Evolutionary conservation across 192 early-diverging fungal genomes (phyloP).

Genomic region (Entophlyctis luteolus): DNA sequence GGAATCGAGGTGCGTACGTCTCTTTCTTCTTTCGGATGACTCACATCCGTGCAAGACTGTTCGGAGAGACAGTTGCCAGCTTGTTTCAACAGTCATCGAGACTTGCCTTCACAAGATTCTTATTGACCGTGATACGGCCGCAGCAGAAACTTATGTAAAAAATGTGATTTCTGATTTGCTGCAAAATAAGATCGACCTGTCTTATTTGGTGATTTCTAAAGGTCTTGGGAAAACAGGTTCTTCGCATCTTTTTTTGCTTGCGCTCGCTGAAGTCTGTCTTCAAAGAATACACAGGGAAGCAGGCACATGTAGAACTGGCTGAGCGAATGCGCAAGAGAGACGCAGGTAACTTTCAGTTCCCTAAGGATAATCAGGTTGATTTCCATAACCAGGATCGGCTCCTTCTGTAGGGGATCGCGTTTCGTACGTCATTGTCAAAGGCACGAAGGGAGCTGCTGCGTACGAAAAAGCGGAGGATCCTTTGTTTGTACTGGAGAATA

Average conservation of each 20-base stretch:
- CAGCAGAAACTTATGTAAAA: slow-evolving; percentile 87
- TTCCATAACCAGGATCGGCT: slow-evolving; percentile 65
- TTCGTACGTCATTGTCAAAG: slow-evolving; percentile 89
- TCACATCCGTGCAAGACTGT: slow-evolving; percentile 68
- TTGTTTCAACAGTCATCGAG: slow-evolving; percentile 88
- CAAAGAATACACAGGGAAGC: slow-evolving; percentile 86
- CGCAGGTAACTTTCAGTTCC: slow-evolving; percentile 49
- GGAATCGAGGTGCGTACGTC: neutral
- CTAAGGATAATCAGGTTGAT: neutral
- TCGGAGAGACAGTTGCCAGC: slow-evolving; percentile 88
- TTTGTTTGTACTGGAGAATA: slow-evolving; percentile 96
- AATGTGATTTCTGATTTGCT: slow-evolving; percentile 84
- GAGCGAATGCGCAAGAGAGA: slow-evolving; percentile 94
- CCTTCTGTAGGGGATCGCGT: slow-evolving; percentile 94
- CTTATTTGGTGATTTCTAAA: slow-evolving; percentile 94
- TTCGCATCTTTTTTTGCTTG: neutral
- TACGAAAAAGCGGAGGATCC: slow-evolving; percentile 99
- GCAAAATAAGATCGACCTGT: slow-evolving; percentile 96
- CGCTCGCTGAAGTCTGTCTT: neutral
- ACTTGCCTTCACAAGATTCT: slow-evolving; percentile 86
- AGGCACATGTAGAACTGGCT: slow-evolving; percentile 94
- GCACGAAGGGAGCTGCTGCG: slow-evolving; percentile 73
- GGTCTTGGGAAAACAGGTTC: slow-evolving; percentile 80
- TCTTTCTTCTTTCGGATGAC: neutral
- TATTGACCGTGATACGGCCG: slow-evolving; percentile 81